Conservation (phyloP, 768 basidiomycete species). For the Hypholoma fasciculare region DNA sequence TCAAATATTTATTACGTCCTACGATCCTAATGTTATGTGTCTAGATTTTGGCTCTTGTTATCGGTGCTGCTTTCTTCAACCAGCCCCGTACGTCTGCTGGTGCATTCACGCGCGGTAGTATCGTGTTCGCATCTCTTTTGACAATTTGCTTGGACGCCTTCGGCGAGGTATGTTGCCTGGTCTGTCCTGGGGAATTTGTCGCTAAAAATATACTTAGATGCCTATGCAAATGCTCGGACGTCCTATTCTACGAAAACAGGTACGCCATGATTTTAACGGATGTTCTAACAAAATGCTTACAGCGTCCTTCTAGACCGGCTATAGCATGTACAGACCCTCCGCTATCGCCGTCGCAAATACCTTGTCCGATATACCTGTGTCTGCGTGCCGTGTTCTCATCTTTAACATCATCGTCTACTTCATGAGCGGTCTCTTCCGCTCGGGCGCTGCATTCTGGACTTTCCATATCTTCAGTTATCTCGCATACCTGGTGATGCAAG, state of each 20-base stretch:
- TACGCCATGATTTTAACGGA: constrained; percentile 1
- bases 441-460: constrained; percentile 48
- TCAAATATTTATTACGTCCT: background rate
- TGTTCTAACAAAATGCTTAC: background rate
- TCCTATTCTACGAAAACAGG: constrained; percentile 71
- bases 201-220: constrained; percentile 51
- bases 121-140: constrained; percentile 72
- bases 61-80: constrained; percentile 76
- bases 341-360: constrained; percentile 68
- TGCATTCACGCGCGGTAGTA: constrained; percentile 82
- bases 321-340: constrained; percentile 66
- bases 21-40: background rate
- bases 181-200: background rate
- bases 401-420: constrained; percentile 73
- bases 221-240: constrained; percentile 79
- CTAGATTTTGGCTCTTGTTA: constrained; percentile 57
- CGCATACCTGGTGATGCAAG: constrained; percentile 74
- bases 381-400: constrained; percentile 54
- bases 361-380: constrained; percentile 69
- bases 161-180: constrained; percentile 48
- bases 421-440: constrained; percentile 52
- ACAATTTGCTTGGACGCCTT: constrained; percentile 73
- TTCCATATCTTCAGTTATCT: constrained; percentile 67
- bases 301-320: constrained; percentile 40
- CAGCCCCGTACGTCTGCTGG: constrained; percentile 74